Conservation (phyloP, 1,284 basidiomycete species). For the Sanghuangporus baumii region DNA sequence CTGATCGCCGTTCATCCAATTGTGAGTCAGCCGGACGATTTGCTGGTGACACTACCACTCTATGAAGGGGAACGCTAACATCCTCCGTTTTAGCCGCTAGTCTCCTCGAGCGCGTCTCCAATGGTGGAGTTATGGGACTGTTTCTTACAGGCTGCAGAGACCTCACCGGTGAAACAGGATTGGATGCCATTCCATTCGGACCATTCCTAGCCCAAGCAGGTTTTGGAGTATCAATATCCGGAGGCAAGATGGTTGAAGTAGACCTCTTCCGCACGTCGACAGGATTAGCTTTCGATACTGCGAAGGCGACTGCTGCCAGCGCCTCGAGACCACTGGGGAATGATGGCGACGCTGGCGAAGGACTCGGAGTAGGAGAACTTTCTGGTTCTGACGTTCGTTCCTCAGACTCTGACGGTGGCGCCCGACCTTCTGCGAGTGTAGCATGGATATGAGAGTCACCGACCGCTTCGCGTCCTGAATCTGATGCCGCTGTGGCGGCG, state of each 20-base stretch:
- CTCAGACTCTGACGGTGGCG: neutral
- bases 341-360: conserved; percentile 8
- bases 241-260: neutral
- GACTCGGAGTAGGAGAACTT: neutral
- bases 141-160: neutral
- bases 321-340: conserved; percentile 3
- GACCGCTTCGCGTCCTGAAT: neutral
- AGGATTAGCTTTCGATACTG: conserved; percentile 14
- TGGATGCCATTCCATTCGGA: neutral
- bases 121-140: neutral
- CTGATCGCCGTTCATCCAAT: neutral
- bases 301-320: conserved; percentile 9
- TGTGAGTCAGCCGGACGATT: neutral
- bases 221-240: neutral
- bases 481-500: neutral
- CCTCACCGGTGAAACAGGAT: neutral
- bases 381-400: conserved; percentile 2
- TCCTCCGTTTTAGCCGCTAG: neutral
- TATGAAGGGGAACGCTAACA: neutral
- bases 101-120: neutral
- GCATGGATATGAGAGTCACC: neutral
- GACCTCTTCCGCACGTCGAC: neutral
- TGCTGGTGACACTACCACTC: neutral
- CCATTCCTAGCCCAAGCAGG: neutral
- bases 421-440: neutral